Evolutionary conservation across 129 eudicot genomes (phyloP), one percentile per base, ranked within the genome.

Genomic region (Helianthus annuus): DNA sequence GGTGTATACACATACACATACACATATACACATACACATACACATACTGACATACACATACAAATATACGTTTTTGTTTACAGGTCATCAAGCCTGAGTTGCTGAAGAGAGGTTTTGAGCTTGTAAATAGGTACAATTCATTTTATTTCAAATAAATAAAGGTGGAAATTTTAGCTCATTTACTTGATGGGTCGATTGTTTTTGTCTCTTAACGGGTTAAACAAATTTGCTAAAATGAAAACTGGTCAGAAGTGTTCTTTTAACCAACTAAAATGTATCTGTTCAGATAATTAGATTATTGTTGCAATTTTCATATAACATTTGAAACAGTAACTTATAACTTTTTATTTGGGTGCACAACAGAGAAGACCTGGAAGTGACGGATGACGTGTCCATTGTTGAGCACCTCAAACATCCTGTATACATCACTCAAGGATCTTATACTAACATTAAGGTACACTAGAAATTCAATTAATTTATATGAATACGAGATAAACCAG

Each of bases 351-450:
- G 54, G 64, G 40, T 48, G 64, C 55, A 65, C 27, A 71, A 68
- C 91, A 95, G 99, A 70, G 96, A 88, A 84, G 88, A 90, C 42
- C 88, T 95, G 53, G 99, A 95, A 81, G 99, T 95, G 48, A 95
- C 99, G 0, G 99, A 95, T 76, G 99, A 95, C 76, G 99, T 95
- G 46, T 95, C 99, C 7, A 91, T 95, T 38, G 99, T 95, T 77
- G 99, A 95, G 88, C 87, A 95, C 84, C 97, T 95, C 34, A 84
- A 82, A 60, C 99, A 90, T 81, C 97, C 99, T 54, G 99, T 95
- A n/a, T 88, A 81, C 85, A 95, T 95, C 53, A 91, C 97, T 48
- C 91, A 91, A 68, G 99, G 99, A 76, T 95, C 97, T 62, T 95
- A 95, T 80, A 88, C 96, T 58, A 95, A 95, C 94, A 88, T 95